phyloP scores from a whole-genome alignment of 371 early-diverging fungal species.

The Funneliformis caledonium region DNA sequence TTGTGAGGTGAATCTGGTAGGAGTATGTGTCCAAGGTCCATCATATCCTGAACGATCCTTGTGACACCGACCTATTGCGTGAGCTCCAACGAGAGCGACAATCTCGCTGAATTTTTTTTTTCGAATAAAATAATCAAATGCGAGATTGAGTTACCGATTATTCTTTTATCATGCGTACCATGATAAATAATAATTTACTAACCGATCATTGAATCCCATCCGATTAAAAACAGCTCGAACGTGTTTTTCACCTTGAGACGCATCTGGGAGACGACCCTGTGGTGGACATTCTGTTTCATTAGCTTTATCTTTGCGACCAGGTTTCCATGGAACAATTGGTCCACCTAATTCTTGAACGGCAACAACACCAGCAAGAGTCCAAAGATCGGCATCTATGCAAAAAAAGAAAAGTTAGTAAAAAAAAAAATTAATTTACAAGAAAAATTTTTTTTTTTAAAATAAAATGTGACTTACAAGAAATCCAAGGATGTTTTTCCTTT shows the following conservation, averaged over 20 bases:
- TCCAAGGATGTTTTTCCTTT: slow-evolving; percentile 82
- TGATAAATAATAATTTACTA: background rate
- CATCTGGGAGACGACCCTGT: slow-evolving; percentile 87
- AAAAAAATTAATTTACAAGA: background rate
- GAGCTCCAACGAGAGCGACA: slow-evolving; percentile 85
- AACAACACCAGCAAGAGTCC: slow-evolving; percentile 78
- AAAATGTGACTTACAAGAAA: slow-evolving; percentile 87
- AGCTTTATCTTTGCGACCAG: slow-evolving; percentile 78
- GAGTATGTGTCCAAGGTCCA: slow-evolving; percentile 89
- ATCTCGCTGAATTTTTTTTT: slow-evolving; percentile 62
- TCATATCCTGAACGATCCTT: slow-evolving; percentile 80
- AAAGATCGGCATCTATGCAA: slow-evolving; percentile 73
- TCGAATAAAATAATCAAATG: background rate
- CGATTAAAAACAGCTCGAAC: slow-evolving; percentile 84
- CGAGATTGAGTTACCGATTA: slow-evolving; percentile 82
- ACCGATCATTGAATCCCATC: slow-evolving; percentile 93
- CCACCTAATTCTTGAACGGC: slow-evolving; percentile 86
- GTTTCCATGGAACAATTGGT: slow-evolving; percentile 78
- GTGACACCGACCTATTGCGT: slow-evolving; percentile 90
- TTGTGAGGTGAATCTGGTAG: slow-evolving; percentile 83
- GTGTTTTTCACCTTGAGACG: slow-evolving; percentile 71
- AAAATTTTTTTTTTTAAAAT: background rate
- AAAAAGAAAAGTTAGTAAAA: background rate
- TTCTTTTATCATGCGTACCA: slow-evolving; percentile 54
- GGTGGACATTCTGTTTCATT: slow-evolving; percentile 67